phyloP scores from a whole-genome alignment of 257 asterid genomes.

The Knoxia roxburghii region DNA sequence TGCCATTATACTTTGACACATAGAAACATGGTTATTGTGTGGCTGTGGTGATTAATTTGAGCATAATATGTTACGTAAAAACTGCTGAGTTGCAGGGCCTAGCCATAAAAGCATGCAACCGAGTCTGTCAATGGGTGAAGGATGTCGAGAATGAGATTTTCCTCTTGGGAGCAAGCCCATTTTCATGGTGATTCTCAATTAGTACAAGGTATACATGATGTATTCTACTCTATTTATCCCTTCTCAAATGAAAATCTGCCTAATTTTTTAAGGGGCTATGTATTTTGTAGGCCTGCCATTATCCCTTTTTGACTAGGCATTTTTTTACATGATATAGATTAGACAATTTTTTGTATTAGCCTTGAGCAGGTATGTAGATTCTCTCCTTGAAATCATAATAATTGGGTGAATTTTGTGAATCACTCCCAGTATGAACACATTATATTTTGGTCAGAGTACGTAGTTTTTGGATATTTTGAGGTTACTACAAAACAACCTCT shows the following conservation, averaged over 20 bases:
- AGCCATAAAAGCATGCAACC: constrained; percentile 89
- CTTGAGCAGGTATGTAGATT: too few relatives aligned
- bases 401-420: too few relatives aligned
- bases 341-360: too few relatives aligned
- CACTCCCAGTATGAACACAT: too few relatives aligned
- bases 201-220: not conserved
- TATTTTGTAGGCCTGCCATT: constrained; percentile 6
- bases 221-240: not conserved
- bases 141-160: constrained; percentile 83
- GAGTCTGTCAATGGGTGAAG: constrained; percentile 94
- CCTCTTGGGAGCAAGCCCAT: constrained; percentile 86
- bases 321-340: too few relatives aligned
- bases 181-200: constrained; percentile 64
- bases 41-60: not conserved
- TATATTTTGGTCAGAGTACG: too few relatives aligned
- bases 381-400: too few relatives aligned
- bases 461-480: too few relatives aligned
- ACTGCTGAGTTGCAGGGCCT: constrained; percentile 55
- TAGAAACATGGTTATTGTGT: not conserved
- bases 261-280: constrained; percentile 11
- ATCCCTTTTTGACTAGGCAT: not conserved
- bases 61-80: not conserved
- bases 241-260: not conserved
- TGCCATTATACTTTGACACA: not conserved
- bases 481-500: too few relatives aligned